Conservation (phyloP, 129 eudicot species). For the Flaveria brownii region DNA sequence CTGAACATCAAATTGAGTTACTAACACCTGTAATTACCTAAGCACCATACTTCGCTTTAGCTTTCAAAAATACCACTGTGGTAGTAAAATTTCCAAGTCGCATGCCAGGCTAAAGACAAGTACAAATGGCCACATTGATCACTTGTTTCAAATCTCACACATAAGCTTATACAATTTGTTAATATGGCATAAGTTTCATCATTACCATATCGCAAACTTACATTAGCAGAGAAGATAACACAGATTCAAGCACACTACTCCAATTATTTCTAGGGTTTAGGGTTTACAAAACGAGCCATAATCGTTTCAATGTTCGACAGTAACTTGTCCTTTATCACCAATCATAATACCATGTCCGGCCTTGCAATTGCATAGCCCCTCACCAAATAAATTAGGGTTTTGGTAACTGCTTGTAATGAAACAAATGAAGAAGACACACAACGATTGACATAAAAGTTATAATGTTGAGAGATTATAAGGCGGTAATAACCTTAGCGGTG, state of each 20-base stretch:
- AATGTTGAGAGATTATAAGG: neutral
- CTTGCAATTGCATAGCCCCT: too few relatives aligned
- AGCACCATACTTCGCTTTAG: neutral
- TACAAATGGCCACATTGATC: neutral
- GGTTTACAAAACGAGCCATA: too few relatives aligned
- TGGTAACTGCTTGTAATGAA: neutral
- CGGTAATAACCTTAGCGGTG: constrained; percentile 71
- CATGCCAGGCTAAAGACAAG: neutral
- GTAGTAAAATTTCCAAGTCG: neutral
- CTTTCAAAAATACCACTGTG: neutral
- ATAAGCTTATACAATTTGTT: neutral
- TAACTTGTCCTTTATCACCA: too few relatives aligned
- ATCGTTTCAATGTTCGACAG: too few relatives aligned
- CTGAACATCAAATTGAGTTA: neutral
- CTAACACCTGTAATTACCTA: neutral
- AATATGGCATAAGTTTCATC: neutral
- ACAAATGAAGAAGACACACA: neutral
- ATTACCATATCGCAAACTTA: neutral
- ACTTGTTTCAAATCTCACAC: neutral
- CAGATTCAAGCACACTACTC: neutral
- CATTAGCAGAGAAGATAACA: neutral
- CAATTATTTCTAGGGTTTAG: neutral
- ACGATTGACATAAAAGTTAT: neutral
- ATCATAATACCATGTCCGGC: too few relatives aligned
- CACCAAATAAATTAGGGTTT: neutral